Evolutionary conservation across 2,329 filamentous ascomycete species (phyloP), one percentile per base, ranked within the genome.

Genomic region (Colletotrichum neosansevieriae): DNA sequence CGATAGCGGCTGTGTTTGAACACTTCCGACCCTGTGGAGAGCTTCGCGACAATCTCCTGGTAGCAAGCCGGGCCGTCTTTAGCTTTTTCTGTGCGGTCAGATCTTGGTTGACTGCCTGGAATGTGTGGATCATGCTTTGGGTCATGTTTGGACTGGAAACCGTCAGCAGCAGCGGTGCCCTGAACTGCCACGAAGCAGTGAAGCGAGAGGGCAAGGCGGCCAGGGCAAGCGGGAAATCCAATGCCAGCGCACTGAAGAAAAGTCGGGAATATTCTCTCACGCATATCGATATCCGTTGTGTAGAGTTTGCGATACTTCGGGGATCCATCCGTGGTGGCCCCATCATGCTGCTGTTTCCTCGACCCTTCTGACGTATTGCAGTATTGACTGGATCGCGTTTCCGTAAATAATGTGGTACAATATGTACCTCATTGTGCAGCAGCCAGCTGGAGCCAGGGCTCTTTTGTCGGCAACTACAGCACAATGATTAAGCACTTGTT

Each of bases 91-190:
- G 24, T 50, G 53, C 54, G 66, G 54, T 66, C 49, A 69, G 66
- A 69, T 69, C 61, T 69, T 69, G 66, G 66, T 42, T 42, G 42
- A 40, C 56, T 69, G 62, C 54, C 21, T 60, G 66, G 56, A 66
- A 69, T 47, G 49, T 60, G 62, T 66, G 61, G 66, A 69, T 66
- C 66, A 69, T 69, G 66, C 61, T 69, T 69, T 60, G 61, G 54
- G 54, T 13, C 45, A n/a, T 60, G 61, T 69, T 66, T 69, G 49
- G 42, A 69, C 49, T 60, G 63, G 58, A 40, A 44, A 19, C 40
- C 21, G 54, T 32, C 65, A 62, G 38, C 56, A 29, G 29, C 50
- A 15, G 44, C 57, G 24, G 32, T 53, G 21, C 10, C 36, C 57
- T 32, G 17, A 50, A 59, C 36, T 59, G 61, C 54, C 62, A 56